Evolutionary conservation across 768 basidiomycete species (phyloP).

Genomic region (Phanerochaete carnosa): DNA sequence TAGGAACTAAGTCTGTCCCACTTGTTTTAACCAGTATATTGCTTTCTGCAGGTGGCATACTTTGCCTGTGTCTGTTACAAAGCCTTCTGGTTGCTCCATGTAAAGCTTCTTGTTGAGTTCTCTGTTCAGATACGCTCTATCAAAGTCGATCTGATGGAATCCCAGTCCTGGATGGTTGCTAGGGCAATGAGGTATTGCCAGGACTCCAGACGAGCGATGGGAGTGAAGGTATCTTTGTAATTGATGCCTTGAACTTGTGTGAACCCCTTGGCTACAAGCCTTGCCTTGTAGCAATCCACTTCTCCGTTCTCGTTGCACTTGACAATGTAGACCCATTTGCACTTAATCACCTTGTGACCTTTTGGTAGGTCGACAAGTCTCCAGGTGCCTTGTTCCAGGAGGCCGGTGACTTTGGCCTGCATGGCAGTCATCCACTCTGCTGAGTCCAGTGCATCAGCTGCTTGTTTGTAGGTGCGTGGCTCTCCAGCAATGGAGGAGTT

Average conservation of each 20-base stretch:
- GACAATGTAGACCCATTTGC: slow-evolving; percentile 30
- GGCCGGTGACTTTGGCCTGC: neutral
- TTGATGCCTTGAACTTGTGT: slow-evolving; percentile 28
- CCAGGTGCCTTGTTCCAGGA: slow-evolving; percentile 5
- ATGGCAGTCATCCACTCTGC: neutral
- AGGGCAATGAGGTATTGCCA: neutral
- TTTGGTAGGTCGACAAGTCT: neutral
- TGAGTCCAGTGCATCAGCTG: slow-evolving; percentile 14
- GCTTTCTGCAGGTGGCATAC: slow-evolving; percentile 22
- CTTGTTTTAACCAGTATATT: slow-evolving; percentile 42
- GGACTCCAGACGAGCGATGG: neutral
- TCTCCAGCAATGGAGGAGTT: neutral
- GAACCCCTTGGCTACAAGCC: slow-evolving; percentile 34
- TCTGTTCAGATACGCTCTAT: neutral
- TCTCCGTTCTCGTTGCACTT: slow-evolving; percentile 25
- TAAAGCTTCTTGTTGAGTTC: neutral
- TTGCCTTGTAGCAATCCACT: slow-evolving; percentile 25
- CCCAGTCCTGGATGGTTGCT: neutral
- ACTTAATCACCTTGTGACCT: slow-evolving; percentile 16
- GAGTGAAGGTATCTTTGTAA: slow-evolving; percentile 28
- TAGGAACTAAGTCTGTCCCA: slow-evolving; percentile 33
- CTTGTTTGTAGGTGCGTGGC: slow-evolving; percentile 16
- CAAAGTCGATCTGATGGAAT: slow-evolving; percentile 1
- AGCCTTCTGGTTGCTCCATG: slow-evolving; percentile 16
- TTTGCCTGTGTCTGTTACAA: neutral